Evolutionary conservation across 495 filamentous ascomycete species (phyloP).

Genomic region (Penicillium manginii): DNA sequence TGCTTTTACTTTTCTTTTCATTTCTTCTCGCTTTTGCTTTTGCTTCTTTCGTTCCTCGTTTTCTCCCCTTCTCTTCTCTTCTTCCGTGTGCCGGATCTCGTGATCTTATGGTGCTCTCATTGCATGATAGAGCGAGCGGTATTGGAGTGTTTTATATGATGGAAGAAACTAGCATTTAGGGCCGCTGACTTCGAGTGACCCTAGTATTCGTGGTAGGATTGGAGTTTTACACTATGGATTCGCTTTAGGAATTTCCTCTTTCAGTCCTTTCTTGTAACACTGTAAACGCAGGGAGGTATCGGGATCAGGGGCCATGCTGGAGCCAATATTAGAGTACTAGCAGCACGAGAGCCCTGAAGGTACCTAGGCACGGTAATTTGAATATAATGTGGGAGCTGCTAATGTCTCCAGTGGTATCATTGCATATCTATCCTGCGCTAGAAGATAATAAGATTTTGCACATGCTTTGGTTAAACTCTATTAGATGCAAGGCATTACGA

Average conservation of each 20-base stretch:
- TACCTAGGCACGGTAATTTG: background rate
- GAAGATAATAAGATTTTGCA: background rate
- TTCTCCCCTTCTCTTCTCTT: background rate
- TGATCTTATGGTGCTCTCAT: background rate
- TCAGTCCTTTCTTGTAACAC: background rate
- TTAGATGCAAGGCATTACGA: background rate
- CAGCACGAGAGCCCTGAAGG: too few relatives aligned
- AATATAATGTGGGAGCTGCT: background rate
- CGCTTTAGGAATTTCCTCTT: background rate
- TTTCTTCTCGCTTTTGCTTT: background rate
- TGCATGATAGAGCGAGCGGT: conserved; percentile 33
- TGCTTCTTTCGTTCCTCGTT: background rate
- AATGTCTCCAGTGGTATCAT: background rate
- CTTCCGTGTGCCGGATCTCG: background rate
- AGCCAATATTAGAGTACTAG: too few relatives aligned
- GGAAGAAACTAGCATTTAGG: conserved; percentile 19
- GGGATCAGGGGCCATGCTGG: too few relatives aligned
- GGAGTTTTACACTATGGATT: background rate
- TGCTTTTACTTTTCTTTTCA: background rate
- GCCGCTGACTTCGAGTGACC: conserved; percentile 5
- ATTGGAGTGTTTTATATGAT: conserved; percentile 6
- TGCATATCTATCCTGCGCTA: background rate
- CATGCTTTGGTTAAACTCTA: background rate
- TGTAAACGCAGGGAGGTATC: too few relatives aligned
- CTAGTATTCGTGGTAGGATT: background rate